Percentiles rank a stretch among this genome's conserved stretches.
These are phyloP conservation scores for Berberis vulgaris DNA, from an alignment of 164 flowering plant genomes.

Conservation along the genomic window DNA sequence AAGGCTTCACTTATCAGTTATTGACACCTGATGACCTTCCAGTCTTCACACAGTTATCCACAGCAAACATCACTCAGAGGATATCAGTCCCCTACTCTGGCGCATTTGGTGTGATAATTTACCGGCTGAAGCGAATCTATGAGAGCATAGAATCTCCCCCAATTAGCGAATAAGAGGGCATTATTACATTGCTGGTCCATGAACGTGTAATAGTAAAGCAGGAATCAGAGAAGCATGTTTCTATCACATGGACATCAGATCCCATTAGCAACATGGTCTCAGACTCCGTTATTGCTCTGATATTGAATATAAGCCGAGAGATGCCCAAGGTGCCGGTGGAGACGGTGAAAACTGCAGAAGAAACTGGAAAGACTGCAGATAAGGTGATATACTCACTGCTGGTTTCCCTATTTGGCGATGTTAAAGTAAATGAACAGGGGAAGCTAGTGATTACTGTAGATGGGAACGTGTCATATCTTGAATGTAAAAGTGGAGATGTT, in stretches of 20 bases:
- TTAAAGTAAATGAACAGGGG: conserved; percentile 68
- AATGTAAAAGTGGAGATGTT: conserved; percentile 72
- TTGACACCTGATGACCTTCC: conserved; percentile 96
- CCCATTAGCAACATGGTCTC: conserved; percentile 78
- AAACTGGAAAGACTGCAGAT: conserved; percentile 55
- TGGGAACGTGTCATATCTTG: conserved; percentile 64
- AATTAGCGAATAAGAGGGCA: conserved; percentile 57
- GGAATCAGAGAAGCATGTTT: conserved; percentile 74
- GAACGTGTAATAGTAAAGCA: conserved; percentile 76
- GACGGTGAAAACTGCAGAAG: conserved; percentile 36
- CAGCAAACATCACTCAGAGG: conserved; percentile 65
- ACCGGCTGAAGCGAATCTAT: conserved; percentile 74
- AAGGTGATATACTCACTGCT: conserved; percentile 69
- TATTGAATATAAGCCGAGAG: too few relatives aligned
- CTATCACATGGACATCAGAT: conserved; percentile 79
- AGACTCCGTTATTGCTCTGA: too few relatives aligned
- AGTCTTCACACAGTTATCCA: conserved; percentile 77
- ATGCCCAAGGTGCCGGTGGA: too few relatives aligned
- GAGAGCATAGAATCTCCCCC: conserved; percentile 65
- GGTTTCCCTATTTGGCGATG: conserved; percentile 87
- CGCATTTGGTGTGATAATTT: conserved; percentile 68
- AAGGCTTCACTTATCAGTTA: conserved; percentile 89
- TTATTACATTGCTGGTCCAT: conserved; percentile 62
- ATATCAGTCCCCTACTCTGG: conserved; percentile 84
- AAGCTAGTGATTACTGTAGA: conserved; percentile 70